Percentiles rank a stretch among this genome's conserved stretches.
Evolutionary conservation across 805 yeast genomes (phyloP).

Genomic region (Myxozyma udenii): DNA sequence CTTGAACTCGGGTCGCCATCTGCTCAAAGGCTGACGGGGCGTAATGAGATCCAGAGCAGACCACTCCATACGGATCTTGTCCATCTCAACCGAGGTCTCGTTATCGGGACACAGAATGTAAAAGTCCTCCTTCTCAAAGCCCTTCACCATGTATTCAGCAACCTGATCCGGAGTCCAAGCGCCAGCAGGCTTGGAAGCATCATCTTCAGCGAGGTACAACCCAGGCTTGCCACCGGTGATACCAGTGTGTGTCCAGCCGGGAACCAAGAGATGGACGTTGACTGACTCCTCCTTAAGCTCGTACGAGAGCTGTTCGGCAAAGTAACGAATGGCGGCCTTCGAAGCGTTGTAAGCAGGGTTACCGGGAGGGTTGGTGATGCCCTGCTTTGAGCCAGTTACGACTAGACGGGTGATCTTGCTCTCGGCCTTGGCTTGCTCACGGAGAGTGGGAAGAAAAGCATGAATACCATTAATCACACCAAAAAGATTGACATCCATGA

Average conservation of each 20-base stretch:
- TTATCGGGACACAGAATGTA: slow-evolving; percentile 35
- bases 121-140: slow-evolving; percentile 27
- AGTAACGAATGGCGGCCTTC: slow-evolving; percentile 53
- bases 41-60: slow-evolving; percentile 27
- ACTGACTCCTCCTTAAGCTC: slow-evolving; percentile 28
- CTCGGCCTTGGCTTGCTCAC: slow-evolving; percentile 16
- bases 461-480: slow-evolving; percentile 34
- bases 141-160: slow-evolving; percentile 30
- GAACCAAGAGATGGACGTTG: slow-evolving; percentile 32
- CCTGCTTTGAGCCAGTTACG: slow-evolving; percentile 36
- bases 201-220: slow-evolving; percentile 10
- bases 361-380: slow-evolving; percentile 45
- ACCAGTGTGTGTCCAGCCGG: slow-evolving; percentile 35
- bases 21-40: slow-evolving; percentile 32
- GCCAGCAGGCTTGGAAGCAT: slow-evolving; percentile 31
- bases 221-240: slow-evolving; percentile 29
- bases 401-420: slow-evolving; percentile 24
- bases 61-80: slow-evolving; percentile 33
- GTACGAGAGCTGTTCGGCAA: slow-evolving; percentile 37
- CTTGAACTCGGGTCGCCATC: slow-evolving; percentile 33
- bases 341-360: slow-evolving; percentile 58
- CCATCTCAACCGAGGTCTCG: slow-evolving; percentile 31
- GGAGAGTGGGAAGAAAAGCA: slow-evolving; percentile 31
- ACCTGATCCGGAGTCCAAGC: slow-evolving; percentile 36
- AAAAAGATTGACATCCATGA: slow-evolving; percentile 32